Base-by-base conservation (phyloP, 345 rosid species). In the Aurinia saxatilis region DNA sequence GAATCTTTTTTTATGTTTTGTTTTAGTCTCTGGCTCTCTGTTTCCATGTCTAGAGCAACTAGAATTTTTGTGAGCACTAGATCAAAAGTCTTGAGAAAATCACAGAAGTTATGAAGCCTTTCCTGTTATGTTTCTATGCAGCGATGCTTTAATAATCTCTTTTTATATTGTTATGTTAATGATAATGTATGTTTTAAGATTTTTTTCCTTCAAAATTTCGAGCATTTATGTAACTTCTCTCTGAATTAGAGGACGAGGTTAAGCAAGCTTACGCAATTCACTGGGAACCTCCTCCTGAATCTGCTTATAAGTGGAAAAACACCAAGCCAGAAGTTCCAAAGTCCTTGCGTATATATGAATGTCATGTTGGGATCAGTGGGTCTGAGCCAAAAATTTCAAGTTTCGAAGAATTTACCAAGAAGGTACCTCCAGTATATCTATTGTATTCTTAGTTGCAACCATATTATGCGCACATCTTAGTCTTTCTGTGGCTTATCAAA, bases 301-400 rank as follows among this genome's bases (percentile, higher is more conserved):
- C 46, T 67, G 85, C 81, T 46, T 84, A 83, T 77, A 87, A 87
- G 72, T 92, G 98, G 95, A 92, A 82, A 60, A 54, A 82, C 73
- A 12, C 79, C 53, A 60, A 50, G 41, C 93, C 88, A 7, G 60
- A 81, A 60, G 75, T 62, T 67, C 95, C 95, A 48, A 81, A 73
- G 72, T 89, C 96, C 53, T 81, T 92, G 65, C 93, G 96, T 17
- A 89, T 89, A 71, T 92, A 92, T 46, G 98, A 92, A 73, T 89
- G 98, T 68, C 96, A 89, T 73, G 79, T 89, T 81, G 98, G 98
- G 29, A 92, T 92, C 53, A 85, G 98, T 82, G 93, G 98, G 63
- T 75, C 86, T 52, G 88, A 89, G 65, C 82, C 85, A 46, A 87
- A 81, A 80, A 65, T 92, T 75, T 75, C 96, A 57, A 82, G 85